A percentile compares a stretch with the other conserved stretches of the same genome.
phyloP scores from a whole-genome alignment of 306 rosid genomes.

The Trifolium pratense region DNA sequence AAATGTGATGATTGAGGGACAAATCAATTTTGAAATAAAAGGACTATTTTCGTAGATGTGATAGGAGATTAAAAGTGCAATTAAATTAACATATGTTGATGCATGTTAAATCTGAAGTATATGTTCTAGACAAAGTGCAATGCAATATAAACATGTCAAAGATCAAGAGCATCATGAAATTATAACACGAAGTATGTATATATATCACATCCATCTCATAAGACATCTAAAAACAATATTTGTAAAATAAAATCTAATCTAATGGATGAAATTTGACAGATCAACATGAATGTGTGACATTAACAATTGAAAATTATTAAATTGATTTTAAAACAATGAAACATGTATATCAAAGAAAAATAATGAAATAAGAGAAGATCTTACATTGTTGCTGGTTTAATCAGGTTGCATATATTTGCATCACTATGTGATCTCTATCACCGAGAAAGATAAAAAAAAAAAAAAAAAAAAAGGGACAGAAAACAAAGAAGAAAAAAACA shows the following conservation, averaged over 20 bases:
- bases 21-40: too few species aligned
- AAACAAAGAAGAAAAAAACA: not conserved
- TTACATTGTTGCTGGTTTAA: conserved; percentile 20
- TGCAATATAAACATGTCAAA: not conserved
- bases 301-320: conserved; percentile 3
- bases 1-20: too few species aligned
- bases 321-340: not conserved
- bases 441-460: conserved; percentile 28
- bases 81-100: too few species aligned
- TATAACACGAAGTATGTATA: not conserved
- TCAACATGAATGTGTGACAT: not conserved
- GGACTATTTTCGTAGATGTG: too few species aligned
- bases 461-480: conserved; percentile 6
- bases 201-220: too few species aligned
- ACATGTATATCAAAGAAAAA: not conserved
- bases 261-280: not conserved
- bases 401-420: not conserved
- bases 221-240: not conserved
- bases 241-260: not conserved
- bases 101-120: too few species aligned
- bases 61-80: too few species aligned
- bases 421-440: conserved; percentile 31
- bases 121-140: too few species aligned
- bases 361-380: conserved; percentile 21
- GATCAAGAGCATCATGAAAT: not conserved